phyloP scores from a whole-genome alignment of 176 grass and related monocot species.

The Lolium multiflorum region DNA sequence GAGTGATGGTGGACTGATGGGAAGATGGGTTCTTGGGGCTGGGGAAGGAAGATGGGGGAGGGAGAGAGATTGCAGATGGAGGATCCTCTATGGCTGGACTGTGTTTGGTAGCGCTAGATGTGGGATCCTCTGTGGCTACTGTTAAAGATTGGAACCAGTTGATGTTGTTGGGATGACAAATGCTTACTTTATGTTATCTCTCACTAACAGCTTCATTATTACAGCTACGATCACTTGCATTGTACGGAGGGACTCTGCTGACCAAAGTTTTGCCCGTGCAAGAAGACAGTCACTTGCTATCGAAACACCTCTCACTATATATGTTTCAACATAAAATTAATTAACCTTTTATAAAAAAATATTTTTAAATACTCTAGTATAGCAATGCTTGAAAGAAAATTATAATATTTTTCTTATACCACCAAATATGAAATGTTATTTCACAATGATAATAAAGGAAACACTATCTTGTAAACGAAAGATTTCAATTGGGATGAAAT shows the following conservation, averaged over 20 bases:
- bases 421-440: no score
- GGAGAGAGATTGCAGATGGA: neutral
- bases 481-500: no score
- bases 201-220: neutral
- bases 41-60: conserved; percentile 31
- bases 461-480: no score
- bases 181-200: conserved; percentile 10
- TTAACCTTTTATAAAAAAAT: no score
- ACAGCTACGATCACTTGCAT: neutral
- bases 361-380: no score
- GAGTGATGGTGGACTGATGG: conserved; percentile 37
- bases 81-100: conserved; percentile 3
- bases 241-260: neutral
- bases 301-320: neutral
- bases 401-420: no score
- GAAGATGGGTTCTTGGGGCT: conserved; percentile 29
- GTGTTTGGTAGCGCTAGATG: neutral
- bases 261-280: neutral
- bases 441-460: no score
- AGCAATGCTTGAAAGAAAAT: no score
- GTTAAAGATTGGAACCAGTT: neutral
- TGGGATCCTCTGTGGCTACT: neutral
- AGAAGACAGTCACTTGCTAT: neutral
- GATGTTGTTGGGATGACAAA: conserved; percentile 18
- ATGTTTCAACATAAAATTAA: no score